Evolutionary conservation across 225 moss, liverwort and hornwort genomes (phyloP).

Genomic region (Marchantia paleacea): DNA sequence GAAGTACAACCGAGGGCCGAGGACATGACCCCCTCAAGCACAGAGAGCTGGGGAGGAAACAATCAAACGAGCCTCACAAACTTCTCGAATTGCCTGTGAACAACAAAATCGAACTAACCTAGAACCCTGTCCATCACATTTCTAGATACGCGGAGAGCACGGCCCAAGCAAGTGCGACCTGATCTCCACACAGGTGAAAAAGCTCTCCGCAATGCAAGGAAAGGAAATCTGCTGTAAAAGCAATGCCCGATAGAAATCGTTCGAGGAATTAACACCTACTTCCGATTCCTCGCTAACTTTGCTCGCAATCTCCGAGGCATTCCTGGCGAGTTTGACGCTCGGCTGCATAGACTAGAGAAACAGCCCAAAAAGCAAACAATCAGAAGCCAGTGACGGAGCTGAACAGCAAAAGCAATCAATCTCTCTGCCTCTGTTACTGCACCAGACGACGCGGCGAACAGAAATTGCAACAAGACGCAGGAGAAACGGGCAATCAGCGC

Average conservation of each 20-base stretch:
- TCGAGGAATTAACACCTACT: slow-evolving; percentile 14
- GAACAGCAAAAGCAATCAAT: background rate
- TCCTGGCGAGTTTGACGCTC: slow-evolving; percentile 22
- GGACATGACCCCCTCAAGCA: background rate
- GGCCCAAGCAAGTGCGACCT: background rate
- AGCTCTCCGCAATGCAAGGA: background rate
- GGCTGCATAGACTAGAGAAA: slow-evolving; percentile 25
- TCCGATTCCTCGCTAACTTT: slow-evolving; percentile 28
- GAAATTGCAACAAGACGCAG: background rate
- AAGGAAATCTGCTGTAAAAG: background rate
- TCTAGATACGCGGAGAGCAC: background rate
- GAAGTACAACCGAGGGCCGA: background rate
- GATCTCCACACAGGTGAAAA: background rate
- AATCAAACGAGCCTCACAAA: background rate
- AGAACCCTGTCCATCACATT: background rate
- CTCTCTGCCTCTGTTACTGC: background rate
- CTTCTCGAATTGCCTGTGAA: background rate
- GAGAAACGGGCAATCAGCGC: background rate
- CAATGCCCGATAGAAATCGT: background rate
- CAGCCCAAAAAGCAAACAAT: background rate
- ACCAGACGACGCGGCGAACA: background rate
- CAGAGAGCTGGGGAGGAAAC: background rate
- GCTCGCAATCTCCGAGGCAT: slow-evolving; percentile 19
- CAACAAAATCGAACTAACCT: background rate
- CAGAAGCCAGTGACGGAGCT: background rate